These are phyloP conservation scores for Trypanosoma conorhini DNA, from an alignment of 208 protist species.

Conservation along the genomic window DNA sequence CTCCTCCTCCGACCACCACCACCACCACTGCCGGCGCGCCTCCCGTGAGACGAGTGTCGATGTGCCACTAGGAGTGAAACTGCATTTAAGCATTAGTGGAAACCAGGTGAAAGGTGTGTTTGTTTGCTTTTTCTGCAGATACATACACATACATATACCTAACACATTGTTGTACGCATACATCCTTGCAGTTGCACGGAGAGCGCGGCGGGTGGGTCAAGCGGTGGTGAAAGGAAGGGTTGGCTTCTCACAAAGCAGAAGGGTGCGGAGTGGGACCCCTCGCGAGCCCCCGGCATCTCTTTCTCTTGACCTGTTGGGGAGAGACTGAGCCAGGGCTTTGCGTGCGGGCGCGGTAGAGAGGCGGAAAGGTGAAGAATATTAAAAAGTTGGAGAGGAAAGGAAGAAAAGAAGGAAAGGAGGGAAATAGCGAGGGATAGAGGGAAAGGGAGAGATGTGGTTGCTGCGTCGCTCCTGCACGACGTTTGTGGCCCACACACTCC, in stretches of 20 bases:
- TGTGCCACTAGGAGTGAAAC: background rate
- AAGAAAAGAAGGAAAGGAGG: background rate
- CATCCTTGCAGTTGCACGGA: too few species aligned
- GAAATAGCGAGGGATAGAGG: background rate
- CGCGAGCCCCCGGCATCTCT: background rate
- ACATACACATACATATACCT: background rate
- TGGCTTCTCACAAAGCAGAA: background rate
- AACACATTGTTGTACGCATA: background rate
- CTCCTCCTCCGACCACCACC: too few species aligned
- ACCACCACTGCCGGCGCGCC: background rate
- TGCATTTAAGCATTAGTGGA: background rate
- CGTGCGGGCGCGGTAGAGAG: too few species aligned
- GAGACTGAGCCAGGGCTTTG: too few species aligned
- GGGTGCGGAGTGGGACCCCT: too few species aligned
- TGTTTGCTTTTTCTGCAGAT: background rate
- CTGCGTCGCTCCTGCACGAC: background rate
- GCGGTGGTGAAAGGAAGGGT: background rate
- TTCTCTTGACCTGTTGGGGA: background rate
- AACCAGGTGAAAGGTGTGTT: background rate
- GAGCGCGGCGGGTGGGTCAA: too few species aligned
- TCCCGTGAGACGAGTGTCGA: background rate
- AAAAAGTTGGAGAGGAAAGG: background rate
- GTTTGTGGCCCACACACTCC: constrained; percentile 1
- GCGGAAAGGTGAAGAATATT: background rate
- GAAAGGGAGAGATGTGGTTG: background rate